These are phyloP conservation scores for Trichomonas tenax DNA, from an alignment of 208 protist species.

Conservation along the genomic window DNA sequence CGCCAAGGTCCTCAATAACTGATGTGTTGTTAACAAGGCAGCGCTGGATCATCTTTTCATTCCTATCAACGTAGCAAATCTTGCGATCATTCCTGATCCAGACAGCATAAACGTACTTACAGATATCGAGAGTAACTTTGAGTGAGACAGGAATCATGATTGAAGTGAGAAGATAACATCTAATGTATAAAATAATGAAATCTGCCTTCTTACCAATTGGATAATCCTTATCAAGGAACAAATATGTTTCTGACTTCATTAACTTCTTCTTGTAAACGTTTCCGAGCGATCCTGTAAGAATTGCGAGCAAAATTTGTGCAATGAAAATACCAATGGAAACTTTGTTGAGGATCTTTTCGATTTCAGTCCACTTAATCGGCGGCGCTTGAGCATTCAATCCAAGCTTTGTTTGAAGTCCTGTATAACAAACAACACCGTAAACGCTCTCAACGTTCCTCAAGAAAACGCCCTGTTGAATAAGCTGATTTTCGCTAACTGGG, in stretches of 20 bases:
- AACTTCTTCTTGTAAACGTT: neutral
- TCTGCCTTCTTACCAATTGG: no score
- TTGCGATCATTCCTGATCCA: neutral
- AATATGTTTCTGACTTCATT: neutral
- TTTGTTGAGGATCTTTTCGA: neutral
- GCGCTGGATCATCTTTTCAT: neutral
- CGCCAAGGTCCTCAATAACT: conserved; percentile 86
- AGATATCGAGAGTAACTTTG: conserved; percentile 35
- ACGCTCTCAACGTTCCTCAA: neutral
- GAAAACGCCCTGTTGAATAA: neutral
- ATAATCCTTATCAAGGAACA: neutral
- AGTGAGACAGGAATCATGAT: conserved; percentile 35
- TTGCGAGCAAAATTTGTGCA: neutral
- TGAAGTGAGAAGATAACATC: conserved; percentile 24
- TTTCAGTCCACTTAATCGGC: neutral
- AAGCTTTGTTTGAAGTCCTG: conserved; percentile 14
- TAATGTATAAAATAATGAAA: neutral
- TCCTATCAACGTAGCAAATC: neutral
- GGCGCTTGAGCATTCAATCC: neutral
- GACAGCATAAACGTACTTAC: neutral
- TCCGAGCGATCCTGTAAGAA: neutral
- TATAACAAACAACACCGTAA: neutral
- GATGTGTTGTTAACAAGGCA: conserved; percentile 37
- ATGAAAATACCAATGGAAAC: neutral
- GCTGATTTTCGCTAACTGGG: conserved; percentile 22